phyloP scores from a whole-genome alignment of 2,329 filamentous ascomycete genomes.

The Sclerotinia subarctica region DNA sequence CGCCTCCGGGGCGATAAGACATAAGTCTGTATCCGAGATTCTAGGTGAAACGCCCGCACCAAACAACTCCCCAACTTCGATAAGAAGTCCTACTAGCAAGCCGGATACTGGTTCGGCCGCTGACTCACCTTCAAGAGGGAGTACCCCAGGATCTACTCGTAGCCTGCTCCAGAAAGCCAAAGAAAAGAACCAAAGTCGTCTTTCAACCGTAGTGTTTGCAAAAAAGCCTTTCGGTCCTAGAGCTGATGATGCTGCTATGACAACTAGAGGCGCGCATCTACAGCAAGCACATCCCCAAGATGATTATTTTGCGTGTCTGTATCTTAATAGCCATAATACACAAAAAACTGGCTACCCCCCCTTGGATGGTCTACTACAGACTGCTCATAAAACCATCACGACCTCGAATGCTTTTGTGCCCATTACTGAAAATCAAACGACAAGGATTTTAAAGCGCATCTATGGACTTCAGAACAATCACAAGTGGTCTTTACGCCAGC shows the following conservation, averaged over 20 bases:
- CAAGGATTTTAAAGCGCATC: constrained; percentile 78
- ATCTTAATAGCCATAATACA: constrained; percentile 52
- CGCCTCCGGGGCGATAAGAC: constrained; percentile 65
- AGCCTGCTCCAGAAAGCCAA: constrained; percentile 41
- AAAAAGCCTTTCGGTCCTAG: constrained; percentile 55
- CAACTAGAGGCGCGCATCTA: constrained; percentile 21
- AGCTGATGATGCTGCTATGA: constrained; percentile 31
- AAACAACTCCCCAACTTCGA: constrained; percentile 33
- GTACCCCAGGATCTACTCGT: constrained; percentile 45
- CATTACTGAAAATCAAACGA: constrained; percentile 82
- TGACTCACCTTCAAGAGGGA: constrained; percentile 38
- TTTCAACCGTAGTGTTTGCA: constrained; percentile 75
- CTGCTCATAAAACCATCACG: constrained; percentile 84
- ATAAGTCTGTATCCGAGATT: constrained; percentile 72
- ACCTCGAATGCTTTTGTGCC: constrained; percentile 81
- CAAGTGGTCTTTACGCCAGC: constrained; percentile 88
- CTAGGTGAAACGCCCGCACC: constrained; percentile 55
- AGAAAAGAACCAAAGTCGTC: constrained; percentile 60
- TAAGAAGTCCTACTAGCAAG: constrained; percentile 24
- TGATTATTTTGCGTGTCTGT: constrained; percentile 63
- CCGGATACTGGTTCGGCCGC: constrained; percentile 29
- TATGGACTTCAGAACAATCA: constrained; percentile 89
- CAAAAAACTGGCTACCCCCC: constrained; percentile 63
- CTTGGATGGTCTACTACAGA: constrained; percentile 69
- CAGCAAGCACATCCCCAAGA: constrained; percentile 41